These are phyloP conservation scores for Pseudocercospora crystallina DNA, from an alignment of 2,329 filamentous ascomycete genomes.

Conservation along the genomic window DNA sequence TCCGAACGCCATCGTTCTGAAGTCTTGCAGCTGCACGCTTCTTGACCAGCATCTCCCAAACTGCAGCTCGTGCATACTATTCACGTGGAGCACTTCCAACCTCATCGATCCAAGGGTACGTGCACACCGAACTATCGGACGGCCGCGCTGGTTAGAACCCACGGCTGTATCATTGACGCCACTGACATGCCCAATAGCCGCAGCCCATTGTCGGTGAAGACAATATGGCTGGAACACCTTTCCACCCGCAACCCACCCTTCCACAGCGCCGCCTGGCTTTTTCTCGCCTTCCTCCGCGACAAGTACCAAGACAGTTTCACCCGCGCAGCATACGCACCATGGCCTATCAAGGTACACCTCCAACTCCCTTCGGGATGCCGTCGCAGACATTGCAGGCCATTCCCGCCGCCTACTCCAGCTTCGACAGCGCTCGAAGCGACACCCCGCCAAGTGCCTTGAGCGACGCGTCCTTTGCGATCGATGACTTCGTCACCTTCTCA, in stretches of 20 bases:
- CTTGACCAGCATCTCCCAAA: too few species aligned
- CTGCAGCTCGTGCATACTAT: too few species aligned
- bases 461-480: slow-evolving; percentile 2
- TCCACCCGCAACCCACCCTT: background rate
- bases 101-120: slow-evolving; percentile 12
- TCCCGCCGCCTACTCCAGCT: background rate
- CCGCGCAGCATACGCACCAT: slow-evolving; percentile 9
- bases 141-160: background rate
- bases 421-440: background rate
- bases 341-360: background rate
- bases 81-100: too few species aligned
- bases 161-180: background rate
- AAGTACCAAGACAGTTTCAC: slow-evolving; percentile 10
- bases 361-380: too few species aligned
- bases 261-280: background rate
- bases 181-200: slow-evolving; percentile 1
- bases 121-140: slow-evolving; percentile 24
- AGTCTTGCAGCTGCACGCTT: too few species aligned
- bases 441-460: slow-evolving; percentile 2
- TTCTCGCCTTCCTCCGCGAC: background rate
- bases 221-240: background rate
- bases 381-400: too few species aligned
- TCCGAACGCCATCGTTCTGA: too few species aligned
- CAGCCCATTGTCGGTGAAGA: slow-evolving; percentile 13
- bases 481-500: background rate